Evolutionary conservation across 768 basidiomycete species (phyloP).

Genomic region (Boletus patriciae): DNA sequence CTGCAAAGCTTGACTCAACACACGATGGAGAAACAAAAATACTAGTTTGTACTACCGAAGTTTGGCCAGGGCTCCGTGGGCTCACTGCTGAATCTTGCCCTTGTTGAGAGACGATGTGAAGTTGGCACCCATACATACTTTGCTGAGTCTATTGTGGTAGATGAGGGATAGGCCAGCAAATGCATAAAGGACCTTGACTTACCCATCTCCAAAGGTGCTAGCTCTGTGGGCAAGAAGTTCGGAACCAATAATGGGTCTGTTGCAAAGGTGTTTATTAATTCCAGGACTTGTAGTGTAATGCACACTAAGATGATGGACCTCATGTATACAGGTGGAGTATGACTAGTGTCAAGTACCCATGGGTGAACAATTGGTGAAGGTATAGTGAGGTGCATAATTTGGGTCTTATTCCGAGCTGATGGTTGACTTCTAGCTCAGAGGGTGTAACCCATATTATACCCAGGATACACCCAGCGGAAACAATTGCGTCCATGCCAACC

Average conservation of each 20-base stretch:
- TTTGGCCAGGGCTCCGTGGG: constrained; percentile 8
- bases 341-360: neutral
- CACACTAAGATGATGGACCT: neutral
- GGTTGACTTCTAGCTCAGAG: neutral
- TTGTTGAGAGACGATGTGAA: constrained; percentile 4
- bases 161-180: neutral
- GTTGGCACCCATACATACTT: constrained; percentile 11
- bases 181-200: neutral
- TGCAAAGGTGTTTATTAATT: neutral
- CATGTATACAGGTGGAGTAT: neutral
- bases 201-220: constrained; percentile 11
- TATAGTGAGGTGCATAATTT: neutral
- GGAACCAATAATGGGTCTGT: constrained; percentile 15
- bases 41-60: constrained; percentile 5
- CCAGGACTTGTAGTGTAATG: neutral
- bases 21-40: neutral
- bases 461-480: neutral
- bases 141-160: neutral
- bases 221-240: constrained; percentile 11
- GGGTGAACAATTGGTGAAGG: neutral
- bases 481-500: too few relatives aligned
- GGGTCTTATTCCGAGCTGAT: neutral
- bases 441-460: neutral
- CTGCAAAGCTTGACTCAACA: neutral
- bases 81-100: neutral